Conservation (phyloP, 169 alveolate species). For the Eimeria mitis region DNA sequence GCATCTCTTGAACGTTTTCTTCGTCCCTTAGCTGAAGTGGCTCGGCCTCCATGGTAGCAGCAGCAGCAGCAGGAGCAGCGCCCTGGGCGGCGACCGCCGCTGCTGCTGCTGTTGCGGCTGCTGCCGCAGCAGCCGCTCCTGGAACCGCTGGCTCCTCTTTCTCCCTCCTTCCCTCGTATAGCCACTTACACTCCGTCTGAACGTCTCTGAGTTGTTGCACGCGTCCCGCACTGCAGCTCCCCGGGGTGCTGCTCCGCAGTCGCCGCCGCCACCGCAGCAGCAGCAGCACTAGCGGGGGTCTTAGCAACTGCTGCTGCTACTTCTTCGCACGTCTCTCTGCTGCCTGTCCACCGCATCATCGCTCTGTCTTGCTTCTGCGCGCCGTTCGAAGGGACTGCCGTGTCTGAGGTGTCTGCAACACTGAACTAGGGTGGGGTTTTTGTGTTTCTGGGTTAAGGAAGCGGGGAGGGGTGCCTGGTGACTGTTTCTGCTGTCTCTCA, state of each 20-base stretch:
- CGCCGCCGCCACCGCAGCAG: not conserved
- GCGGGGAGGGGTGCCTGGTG: not conserved
- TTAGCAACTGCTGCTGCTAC: not conserved
- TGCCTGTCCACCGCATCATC: not conserved
- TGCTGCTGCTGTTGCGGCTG: slow-evolving; percentile 14
- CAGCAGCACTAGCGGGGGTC: slow-evolving; percentile 6
- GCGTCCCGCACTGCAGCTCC: not conserved
- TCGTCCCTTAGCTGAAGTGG: not conserved
- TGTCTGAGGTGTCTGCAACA: not conserved
- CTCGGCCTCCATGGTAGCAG: not conserved
- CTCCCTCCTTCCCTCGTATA: not conserved
- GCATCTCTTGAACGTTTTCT: not conserved
- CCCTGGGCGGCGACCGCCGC: no score
- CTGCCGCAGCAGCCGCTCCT: not conserved
- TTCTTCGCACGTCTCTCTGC: not conserved
- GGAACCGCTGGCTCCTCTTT: not conserved
- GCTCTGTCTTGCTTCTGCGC: slow-evolving; percentile 14
- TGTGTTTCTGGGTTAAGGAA: not conserved
- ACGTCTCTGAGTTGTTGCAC: slow-evolving; percentile 13
- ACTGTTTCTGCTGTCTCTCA: slow-evolving; percentile 44
- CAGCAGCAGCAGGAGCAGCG: not conserved
- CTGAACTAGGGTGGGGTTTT: not conserved
- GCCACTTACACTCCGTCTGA: slow-evolving; percentile 6
- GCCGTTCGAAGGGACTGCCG: not conserved
- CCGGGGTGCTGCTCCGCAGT: not conserved